Evolutionary conservation across 176 grass and related monocot species (phyloP), one percentile per base, ranked within the genome.

Genomic region (Carex scoparia): DNA sequence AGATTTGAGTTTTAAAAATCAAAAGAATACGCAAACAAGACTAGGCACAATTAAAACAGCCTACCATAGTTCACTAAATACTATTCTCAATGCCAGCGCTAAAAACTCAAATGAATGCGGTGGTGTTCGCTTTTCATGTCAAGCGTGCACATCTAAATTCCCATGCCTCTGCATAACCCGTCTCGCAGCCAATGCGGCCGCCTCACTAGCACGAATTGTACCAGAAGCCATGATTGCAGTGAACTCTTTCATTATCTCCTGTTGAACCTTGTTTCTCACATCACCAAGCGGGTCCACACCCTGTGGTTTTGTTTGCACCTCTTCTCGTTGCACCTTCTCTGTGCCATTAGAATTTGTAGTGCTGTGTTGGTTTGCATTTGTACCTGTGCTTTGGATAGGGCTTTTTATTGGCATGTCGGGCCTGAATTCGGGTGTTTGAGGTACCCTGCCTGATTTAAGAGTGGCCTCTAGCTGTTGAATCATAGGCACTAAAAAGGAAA

Each of bases 181-280:
- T 54, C 83, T 89, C 57, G 91, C 89, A 12, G 94, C 94, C 15
- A 92, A 90, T 59, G 94, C 87, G 6, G 94, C 94, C 3, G 91
- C 94, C 63, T 97, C 94, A 19, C 94, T 90, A 2, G 94, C 88
- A 3, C 87, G 90, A 32, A 92, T 76, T 10, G 89, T 91, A 1
- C 90, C 90, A 15, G 87, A 89, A 2, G 94, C 94, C 94, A 94
- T 94, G 69, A 94, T 91, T 4, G 92, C 88, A 2, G 88, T 86
- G 68, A 97, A 97, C 83, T 97, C 94, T 30, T 75, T 80, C 85
- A 92, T 92, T 27, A 97, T 88, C 88, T 97, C 94, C 66, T 97
- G 91, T 79, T 94, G 92, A 77, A 94, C 88, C 84, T 86, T 94
- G 0, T 84, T 91, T 68, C 92, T 86, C 5, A 59, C 77, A 57